Conservation (phyloP, 2,329 filamentous ascomycete species). For the Ceratocystis variospora region DNA sequence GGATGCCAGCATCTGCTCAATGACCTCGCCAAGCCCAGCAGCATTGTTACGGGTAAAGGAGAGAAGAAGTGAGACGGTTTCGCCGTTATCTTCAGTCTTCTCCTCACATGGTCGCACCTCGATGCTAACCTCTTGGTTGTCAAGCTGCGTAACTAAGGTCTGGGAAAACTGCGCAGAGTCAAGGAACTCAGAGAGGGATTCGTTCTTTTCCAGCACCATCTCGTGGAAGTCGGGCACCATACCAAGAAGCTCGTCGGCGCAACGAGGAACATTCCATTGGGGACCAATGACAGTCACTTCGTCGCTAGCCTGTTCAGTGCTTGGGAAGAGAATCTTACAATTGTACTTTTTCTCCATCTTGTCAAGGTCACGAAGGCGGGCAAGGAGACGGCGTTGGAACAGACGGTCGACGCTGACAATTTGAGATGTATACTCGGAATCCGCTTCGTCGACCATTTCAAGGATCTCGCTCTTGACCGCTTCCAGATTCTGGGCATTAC, state of each 20-base stretch:
- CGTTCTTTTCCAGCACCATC: slow-evolving; percentile 63
- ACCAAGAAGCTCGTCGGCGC: slow-evolving; percentile 87
- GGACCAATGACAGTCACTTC: slow-evolving; percentile 91
- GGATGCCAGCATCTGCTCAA: slow-evolving; percentile 80
- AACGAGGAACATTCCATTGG: slow-evolving; percentile 95
- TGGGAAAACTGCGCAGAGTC: slow-evolving; percentile 66
- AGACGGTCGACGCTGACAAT: slow-evolving; percentile 86
- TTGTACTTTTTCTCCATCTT: slow-evolving; percentile 98
- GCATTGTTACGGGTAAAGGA: slow-evolving; percentile 95
- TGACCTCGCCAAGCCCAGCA: slow-evolving; percentile 84
- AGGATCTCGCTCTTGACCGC: slow-evolving; percentile 97
- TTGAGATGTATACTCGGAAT: slow-evolving; percentile 93
- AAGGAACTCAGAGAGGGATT: slow-evolving; percentile 67
- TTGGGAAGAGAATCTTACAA: slow-evolving; percentile 97
- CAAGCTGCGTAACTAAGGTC: slow-evolving; percentile 71
- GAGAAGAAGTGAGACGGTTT: slow-evolving; percentile 53
- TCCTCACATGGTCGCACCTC: slow-evolving; percentile 49
- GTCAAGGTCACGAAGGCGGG: slow-evolving; percentile 77
- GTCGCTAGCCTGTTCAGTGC: slow-evolving; percentile 93
- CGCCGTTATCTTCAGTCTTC: slow-evolving; percentile 41
- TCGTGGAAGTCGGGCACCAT: slow-evolving; percentile 98
- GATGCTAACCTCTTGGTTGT: slow-evolving; percentile 78
- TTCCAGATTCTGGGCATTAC: slow-evolving; percentile 92
- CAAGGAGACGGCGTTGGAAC: slow-evolving; percentile 86
- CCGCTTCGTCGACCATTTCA: slow-evolving; percentile 95